phyloP scores from a whole-genome alignment of 1,139 yeast genomes.

The Kodamaea alishanica region DNA sequence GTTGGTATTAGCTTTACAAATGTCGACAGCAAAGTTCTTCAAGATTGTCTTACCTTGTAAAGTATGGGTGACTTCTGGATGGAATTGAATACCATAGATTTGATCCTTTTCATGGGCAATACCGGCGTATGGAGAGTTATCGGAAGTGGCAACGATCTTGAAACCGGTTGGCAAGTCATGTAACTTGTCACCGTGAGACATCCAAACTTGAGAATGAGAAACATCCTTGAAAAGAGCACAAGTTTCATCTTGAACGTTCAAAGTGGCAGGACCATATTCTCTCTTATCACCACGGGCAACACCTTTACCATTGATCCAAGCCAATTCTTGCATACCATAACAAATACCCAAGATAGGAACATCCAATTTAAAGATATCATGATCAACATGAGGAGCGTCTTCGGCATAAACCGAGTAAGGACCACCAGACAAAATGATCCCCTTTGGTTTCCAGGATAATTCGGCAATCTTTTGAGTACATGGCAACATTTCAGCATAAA shows the following conservation, averaged over 20 bases:
- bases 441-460: constrained; percentile 91
- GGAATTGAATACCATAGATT: constrained; percentile 96
- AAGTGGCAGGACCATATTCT: constrained; percentile 95
- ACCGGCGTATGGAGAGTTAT: constrained; percentile 94
- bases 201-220: constrained; percentile 95
- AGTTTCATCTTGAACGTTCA: constrained; percentile 63
- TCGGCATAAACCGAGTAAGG: constrained; percentile 96
- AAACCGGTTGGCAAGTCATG: constrained; percentile 86
- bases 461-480: constrained; percentile 96
- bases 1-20: constrained; percentile 81
- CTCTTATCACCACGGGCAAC: constrained; percentile 97
- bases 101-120: constrained; percentile 69
- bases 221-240: constrained; percentile 82
- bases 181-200: constrained; percentile 98
- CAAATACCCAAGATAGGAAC: constrained; percentile 98
- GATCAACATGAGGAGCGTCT: constrained; percentile 97
- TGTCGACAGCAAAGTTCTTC: constrained; percentile 87
- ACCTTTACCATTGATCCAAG: constrained; percentile 96
- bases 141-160: constrained; percentile 86
- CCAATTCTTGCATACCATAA: constrained; percentile 98
- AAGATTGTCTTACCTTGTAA: constrained; percentile 82
- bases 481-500: constrained; percentile 98
- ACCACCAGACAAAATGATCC: constrained; percentile 94
- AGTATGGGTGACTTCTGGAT: constrained; percentile 98
- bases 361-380: constrained; percentile 79